Evolutionary conservation across 1,284 basidiomycete genomes (phyloP).

Genomic region (Apiotrichum domesticum): DNA sequence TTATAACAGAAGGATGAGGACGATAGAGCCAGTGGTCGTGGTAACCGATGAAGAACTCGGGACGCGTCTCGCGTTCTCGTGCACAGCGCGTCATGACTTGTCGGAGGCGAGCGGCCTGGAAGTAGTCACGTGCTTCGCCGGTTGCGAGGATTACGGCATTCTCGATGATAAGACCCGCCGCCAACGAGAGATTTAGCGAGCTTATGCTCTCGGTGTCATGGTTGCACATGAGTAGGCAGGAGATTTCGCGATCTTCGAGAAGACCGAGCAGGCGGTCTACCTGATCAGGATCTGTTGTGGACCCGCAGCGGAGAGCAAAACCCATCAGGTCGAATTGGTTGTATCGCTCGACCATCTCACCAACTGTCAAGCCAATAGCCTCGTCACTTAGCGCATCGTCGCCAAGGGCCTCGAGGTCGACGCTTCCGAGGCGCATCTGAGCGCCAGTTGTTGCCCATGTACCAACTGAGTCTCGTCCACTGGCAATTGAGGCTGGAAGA

Average conservation of each 20-base stretch:
- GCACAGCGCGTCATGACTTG: slow-evolving; percentile 4
- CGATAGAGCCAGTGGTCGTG: slow-evolving; percentile 5
- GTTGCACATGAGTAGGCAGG: slow-evolving; percentile 3
- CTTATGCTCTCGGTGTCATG: neutral
- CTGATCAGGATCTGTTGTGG: neutral
- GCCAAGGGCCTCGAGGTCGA: slow-evolving; percentile 1
- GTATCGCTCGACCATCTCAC: slow-evolving; percentile 2
- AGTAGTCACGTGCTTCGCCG: slow-evolving; percentile 10
- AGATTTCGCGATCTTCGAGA: slow-evolving; percentile 1
- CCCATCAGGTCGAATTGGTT: slow-evolving; percentile 3
- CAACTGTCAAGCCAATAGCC: slow-evolving; percentile 1
- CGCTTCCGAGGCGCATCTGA: slow-evolving; percentile 8
- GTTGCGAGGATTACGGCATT: slow-evolving; percentile 7
- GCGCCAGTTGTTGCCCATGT: neutral
- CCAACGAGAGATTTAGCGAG: slow-evolving; percentile 1
- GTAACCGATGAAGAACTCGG: slow-evolving; percentile 10
- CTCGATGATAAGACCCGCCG: slow-evolving; percentile 9
- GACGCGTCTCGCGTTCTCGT: slow-evolving; percentile 4
- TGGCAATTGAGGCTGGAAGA: neutral
- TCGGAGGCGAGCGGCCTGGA: slow-evolving; percentile 4
- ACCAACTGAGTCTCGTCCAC: neutral
- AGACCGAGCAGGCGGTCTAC: slow-evolving; percentile 3
- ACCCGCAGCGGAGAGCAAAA: slow-evolving; percentile 1
- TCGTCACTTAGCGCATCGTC: neutral
- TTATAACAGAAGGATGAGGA: slow-evolving; percentile 7